These are phyloP conservation scores for Cephaloascus fragrans DNA, from an alignment of 805 yeast genomes.

Conservation along the genomic window DNA sequence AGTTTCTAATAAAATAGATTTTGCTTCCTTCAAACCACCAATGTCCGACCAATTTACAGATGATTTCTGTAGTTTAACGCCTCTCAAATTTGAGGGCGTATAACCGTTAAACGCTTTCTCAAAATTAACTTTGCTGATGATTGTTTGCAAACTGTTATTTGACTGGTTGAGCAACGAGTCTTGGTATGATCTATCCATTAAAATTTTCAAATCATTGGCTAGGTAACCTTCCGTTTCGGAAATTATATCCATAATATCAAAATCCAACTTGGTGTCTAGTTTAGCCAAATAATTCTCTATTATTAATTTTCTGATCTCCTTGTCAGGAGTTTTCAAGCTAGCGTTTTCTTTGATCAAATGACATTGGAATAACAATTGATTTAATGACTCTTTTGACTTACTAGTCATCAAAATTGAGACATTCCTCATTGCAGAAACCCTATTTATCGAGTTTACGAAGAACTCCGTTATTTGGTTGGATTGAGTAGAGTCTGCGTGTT, in stretches of 20 bases:
- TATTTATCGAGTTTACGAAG: constrained; percentile 33
- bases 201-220: constrained; percentile 68
- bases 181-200: constrained; percentile 62
- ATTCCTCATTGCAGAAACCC: constrained; percentile 34
- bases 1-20: constrained; percentile 70
- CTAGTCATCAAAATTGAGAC: constrained; percentile 56
- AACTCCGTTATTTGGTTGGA: constrained; percentile 60
- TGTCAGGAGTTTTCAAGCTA: constrained; percentile 60
- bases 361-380: constrained; percentile 49
- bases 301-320: constrained; percentile 42
- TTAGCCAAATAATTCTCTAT: constrained; percentile 30
- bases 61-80: constrained; percentile 77
- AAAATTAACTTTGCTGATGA: constrained; percentile 29
- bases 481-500: constrained; percentile 47
- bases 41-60: constrained; percentile 75
- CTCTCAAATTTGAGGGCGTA: constrained; percentile 75
- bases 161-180: constrained; percentile 23
- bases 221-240: constrained; percentile 83
- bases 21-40: constrained; percentile 79
- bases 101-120: constrained; percentile 53
- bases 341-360: constrained; percentile 61
- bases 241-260: constrained; percentile 34
- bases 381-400: constrained; percentile 53
- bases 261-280: constrained; percentile 6
- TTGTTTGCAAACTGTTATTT: constrained; percentile 1